Evolutionary conservation across 2,329 filamentous ascomycete genomes (phyloP).

Genomic region (Elsinoe arachidis): DNA sequence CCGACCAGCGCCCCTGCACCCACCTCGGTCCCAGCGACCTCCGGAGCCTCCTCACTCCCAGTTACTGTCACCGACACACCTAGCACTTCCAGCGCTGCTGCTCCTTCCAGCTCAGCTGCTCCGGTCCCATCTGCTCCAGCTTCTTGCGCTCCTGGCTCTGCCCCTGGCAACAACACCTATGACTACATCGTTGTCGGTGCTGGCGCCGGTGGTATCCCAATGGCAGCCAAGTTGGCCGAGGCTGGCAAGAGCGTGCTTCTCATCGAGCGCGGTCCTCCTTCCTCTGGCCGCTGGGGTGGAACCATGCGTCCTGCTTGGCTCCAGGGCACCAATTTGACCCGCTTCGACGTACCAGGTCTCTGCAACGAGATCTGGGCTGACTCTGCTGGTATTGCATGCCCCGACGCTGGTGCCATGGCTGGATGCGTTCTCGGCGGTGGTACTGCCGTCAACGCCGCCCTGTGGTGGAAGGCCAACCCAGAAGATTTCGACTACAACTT

Average conservation of each 20-base stretch:
- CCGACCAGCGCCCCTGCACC: conserved; percentile 70
- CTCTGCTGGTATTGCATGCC: conserved; percentile 55
- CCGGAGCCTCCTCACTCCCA: background rate
- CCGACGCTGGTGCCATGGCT: conserved; percentile 63
- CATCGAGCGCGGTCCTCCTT: conserved; percentile 41
- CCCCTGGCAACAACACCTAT: conserved; percentile 38
- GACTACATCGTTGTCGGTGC: conserved; percentile 58
- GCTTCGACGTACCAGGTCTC: conserved; percentile 63
- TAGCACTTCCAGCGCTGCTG: conserved; percentile 24
- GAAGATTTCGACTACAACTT: conserved; percentile 65
- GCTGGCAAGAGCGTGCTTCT: conserved; percentile 57
- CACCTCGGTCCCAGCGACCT: conserved; percentile 43
- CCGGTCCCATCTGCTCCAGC: conserved; percentile 20
- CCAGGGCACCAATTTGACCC: conserved; percentile 52
- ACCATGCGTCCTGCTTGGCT: conserved; percentile 55
- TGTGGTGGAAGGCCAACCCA: conserved; percentile 50
- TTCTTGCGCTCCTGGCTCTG: conserved; percentile 22
- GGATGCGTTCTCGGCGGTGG: conserved; percentile 63
- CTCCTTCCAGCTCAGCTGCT: conserved; percentile 22
- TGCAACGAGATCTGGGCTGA: conserved; percentile 59
- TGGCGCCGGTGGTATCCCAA: conserved; percentile 54
- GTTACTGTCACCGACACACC: conserved; percentile 14
- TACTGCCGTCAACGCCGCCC: conserved; percentile 57
- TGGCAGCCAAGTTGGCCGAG: conserved; percentile 53
- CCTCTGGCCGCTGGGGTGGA: conserved; percentile 57